These are phyloP conservation scores for Chrysopogon serrulatus DNA, from an alignment of 176 grass and related monocot species.

Conservation along the genomic window DNA sequence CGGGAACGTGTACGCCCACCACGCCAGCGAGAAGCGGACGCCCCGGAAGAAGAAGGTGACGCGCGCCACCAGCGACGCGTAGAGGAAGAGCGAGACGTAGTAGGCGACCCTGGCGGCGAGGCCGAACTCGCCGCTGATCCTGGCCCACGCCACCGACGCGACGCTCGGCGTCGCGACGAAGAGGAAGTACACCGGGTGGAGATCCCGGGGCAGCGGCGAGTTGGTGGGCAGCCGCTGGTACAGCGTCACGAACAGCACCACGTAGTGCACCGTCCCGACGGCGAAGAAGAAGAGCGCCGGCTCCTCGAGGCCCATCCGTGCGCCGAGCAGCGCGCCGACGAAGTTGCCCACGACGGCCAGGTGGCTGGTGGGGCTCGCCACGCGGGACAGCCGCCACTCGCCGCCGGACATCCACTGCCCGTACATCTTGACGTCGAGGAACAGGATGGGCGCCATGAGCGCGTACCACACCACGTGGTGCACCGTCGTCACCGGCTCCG, in stretches of 20 bases:
- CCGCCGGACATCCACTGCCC: conserved; percentile 77
- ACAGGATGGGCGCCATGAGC: conserved; percentile 54
- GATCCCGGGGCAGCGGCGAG: conserved; percentile 44
- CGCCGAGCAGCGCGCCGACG: conserved; percentile 43
- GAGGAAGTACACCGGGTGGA: conserved; percentile 83
- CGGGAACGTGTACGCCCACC: conserved; percentile 96
- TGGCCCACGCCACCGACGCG: conserved; percentile 53
- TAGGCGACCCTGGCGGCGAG: conserved; percentile 48
- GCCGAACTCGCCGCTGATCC: conserved; percentile 44
- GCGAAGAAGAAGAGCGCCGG: conserved; percentile 46
- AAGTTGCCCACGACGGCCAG: conserved; percentile 71
- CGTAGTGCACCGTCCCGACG: conserved; percentile 63
- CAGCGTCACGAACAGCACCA: conserved; percentile 76
- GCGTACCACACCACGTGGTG: conserved; percentile 39
- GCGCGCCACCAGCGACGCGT: conserved; percentile 41
- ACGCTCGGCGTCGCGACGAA: conserved; percentile 60
- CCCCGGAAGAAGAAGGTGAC: conserved; percentile 37
- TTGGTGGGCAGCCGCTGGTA: conserved; percentile 68
- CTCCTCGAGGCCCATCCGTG: conserved; percentile 44
- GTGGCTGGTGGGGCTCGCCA: conserved; percentile 71
- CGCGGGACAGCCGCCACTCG: conserved; percentile 54
- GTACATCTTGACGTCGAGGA: conserved; percentile 73
- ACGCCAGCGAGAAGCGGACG: conserved; percentile 59
- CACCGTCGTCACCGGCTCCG: background rate
- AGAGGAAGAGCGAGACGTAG: conserved; percentile 74